These are phyloP conservation scores for Kokia cookei DNA, from an alignment of 441 rosid genomes.

Conservation along the genomic window DNA sequence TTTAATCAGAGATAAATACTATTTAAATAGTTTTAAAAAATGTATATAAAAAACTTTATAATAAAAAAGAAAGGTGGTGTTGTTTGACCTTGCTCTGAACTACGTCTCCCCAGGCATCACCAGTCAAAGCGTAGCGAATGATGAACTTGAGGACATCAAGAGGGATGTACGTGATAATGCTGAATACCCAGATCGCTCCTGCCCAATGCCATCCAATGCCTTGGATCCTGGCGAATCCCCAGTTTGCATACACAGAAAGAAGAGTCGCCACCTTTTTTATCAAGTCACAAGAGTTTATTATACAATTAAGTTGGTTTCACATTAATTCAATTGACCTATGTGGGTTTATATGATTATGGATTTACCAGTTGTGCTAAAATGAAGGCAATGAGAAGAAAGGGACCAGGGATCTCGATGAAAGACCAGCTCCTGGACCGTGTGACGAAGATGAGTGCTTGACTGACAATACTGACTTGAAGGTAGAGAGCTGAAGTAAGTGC, in stretches of 20 bases:
- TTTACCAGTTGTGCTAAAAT: slow-evolving; percentile 72
- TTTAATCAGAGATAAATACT: not conserved
- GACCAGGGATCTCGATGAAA: slow-evolving; percentile 70
- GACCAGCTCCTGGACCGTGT: slow-evolving; percentile 94
- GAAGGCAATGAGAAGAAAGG: slow-evolving; percentile 57
- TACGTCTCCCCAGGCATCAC: slow-evolving; percentile 71
- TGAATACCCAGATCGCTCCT: slow-evolving; percentile 72
- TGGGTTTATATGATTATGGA: not conserved
- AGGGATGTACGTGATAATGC: slow-evolving; percentile 68
- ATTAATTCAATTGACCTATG: not conserved
- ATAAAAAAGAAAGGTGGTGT: not conserved
- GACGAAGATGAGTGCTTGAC: slow-evolving; percentile 93
- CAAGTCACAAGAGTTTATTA: not conserved
- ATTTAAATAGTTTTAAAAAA: not conserved
- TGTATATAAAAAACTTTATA: not conserved
- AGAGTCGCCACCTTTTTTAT: slow-evolving; percentile 61
- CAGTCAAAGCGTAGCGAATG: slow-evolving; percentile 61
- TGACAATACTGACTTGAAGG: slow-evolving; percentile 94
- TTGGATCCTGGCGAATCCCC: slow-evolving; percentile 69
- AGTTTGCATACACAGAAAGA: slow-evolving; percentile 68
- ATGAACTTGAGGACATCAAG: slow-evolving; percentile 87
- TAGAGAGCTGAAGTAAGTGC: slow-evolving; percentile 82
- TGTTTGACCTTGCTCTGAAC: slow-evolving; percentile 49
- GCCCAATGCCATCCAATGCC: slow-evolving; percentile 98
- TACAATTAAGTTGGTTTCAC: too few species aligned